Base-by-base conservation (phyloP, 1,139 yeast genomes). In the Geotrichum histeridarum region DNA sequence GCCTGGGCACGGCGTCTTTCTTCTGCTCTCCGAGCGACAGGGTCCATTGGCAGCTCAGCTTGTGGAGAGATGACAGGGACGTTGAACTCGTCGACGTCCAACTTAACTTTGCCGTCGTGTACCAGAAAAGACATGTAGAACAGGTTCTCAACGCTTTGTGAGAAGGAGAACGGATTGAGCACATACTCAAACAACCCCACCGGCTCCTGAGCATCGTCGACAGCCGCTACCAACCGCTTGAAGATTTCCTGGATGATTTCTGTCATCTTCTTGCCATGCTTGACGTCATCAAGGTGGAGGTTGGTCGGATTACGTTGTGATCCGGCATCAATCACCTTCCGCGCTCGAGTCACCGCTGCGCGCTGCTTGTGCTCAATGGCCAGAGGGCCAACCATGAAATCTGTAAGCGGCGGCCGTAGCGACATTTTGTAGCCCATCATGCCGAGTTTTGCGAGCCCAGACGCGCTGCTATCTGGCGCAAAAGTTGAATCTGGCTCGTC, bases 101-200 rank as follows among this genome's bases (percentile, higher is more conserved):
- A 63, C 42, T 74, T 72, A 33, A 89, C 68, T 61, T 77, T 80
- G 1, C 88, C 91, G 63, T 87, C 95, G 63, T 83, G 80, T 4
- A 89, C 79, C 50, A 91, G 72, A 64, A 90, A 90, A 67, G 95
- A 86, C 1, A 87, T 77, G 64, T 84, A 86, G 65, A 90, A 91
- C 61, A 91, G 71, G 65, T 88, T 89, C 65, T 91, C 97, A 4
- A 90, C 82, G 4, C 93, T 80, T 65, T 86, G 91, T 1, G 86
- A 76, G 69, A 85, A 91, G 5, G 93, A 84, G 8, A 70, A 55
- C 0, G 96, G 96, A 64, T 91, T 82, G 39, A 90, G 74, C 57
- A 88, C 79, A 62, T 86, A 84, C 58, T 76, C 73, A 65, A 81
- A 86, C 53, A 89, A 73, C 57, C 81, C 82, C 9, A 89, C 75